A percentile compares a stretch with the other conserved stretches of the same genome.
phyloP scores from a whole-genome alignment of 345 rosid genomes.

The Acer saccharum region DNA sequence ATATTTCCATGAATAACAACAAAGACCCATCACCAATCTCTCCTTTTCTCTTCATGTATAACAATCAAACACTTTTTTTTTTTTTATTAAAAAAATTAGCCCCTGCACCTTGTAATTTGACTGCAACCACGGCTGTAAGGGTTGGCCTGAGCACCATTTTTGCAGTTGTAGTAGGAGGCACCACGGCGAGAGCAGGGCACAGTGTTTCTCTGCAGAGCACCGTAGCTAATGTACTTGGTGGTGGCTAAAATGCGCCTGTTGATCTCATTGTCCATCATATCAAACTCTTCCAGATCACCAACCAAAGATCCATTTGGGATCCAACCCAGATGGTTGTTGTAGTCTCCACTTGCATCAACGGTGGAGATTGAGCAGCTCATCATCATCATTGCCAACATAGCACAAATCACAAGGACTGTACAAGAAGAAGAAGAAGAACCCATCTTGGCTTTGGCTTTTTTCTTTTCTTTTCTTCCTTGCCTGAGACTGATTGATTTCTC shows the following conservation, averaged over 20 bases:
- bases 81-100: constrained; percentile 28
- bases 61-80: constrained; percentile 13
- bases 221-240: constrained; percentile 80
- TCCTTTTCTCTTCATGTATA: constrained; percentile 2
- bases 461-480: neutral
- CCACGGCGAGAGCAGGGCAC: constrained; percentile 97
- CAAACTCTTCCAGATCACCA: constrained; percentile 65
- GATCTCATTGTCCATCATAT: constrained; percentile 67
- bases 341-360: constrained; percentile 46
- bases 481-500: constrained; percentile 25
- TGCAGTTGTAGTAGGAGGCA: constrained; percentile 94
- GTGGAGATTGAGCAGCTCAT: constrained; percentile 13
- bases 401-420: constrained; percentile 36
- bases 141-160: constrained; percentile 71
- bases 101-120: constrained; percentile 81
- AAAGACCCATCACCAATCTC: constrained; percentile 6
- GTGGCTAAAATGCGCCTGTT: constrained; percentile 83
- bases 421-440: constrained; percentile 4
- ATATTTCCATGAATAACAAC: constrained; percentile 19
- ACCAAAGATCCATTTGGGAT: constrained; percentile 50
- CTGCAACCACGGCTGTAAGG: constrained; percentile 93
- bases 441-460: constrained; percentile 12
- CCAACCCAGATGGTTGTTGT: constrained; percentile 49
- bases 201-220: constrained; percentile 80
- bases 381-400: constrained; percentile 27